Percentiles rank a stretch among this genome's conserved stretches.
Conservation (phyloP, 2,329 filamentous ascomycete species). For the Stemphylium lycopersici region DNA sequence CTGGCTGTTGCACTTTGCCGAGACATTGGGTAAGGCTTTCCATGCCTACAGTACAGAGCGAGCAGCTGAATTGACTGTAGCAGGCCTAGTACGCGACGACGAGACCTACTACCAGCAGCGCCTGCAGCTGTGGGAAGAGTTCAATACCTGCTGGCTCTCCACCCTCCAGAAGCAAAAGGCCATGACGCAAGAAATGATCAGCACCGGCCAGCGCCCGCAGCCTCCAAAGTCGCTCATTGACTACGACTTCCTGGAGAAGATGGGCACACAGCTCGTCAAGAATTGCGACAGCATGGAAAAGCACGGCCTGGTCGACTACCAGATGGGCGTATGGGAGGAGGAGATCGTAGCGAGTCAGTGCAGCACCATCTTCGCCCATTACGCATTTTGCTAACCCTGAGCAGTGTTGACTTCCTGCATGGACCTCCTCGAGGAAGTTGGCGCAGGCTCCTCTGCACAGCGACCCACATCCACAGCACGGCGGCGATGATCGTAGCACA, state of each 20-base stretch:
- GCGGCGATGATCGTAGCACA: conserved; percentile 36
- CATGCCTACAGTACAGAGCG: conserved; percentile 26
- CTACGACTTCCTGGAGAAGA: conserved; percentile 71
- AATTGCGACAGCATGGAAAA: conserved; percentile 87
- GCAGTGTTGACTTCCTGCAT: conserved; percentile 61
- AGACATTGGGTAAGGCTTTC: conserved; percentile 66
- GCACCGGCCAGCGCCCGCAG: conserved; percentile 63
- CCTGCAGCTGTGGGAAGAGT: conserved; percentile 88
- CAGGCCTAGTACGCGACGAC: conserved; percentile 86
- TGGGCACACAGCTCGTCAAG: conserved; percentile 81
- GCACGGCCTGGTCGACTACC: conserved; percentile 94
- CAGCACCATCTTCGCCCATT: neutral
- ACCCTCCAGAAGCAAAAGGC: conserved; percentile 85
- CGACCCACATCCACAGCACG: conserved; percentile 40
- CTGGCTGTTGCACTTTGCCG: conserved; percentile 70
- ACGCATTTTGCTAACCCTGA: conserved; percentile 15
- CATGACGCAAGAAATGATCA: conserved; percentile 65
- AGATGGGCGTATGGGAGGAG: conserved; percentile 96
- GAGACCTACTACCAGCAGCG: conserved; percentile 75
- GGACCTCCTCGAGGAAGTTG: conserved; percentile 57
- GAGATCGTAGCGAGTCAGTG: conserved; percentile 81
- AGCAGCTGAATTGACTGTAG: conserved; percentile 61
- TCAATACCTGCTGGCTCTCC: conserved; percentile 90
- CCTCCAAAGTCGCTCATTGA: conserved; percentile 70
- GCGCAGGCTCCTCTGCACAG: conserved; percentile 40